A percentile compares a stretch with the other conserved stretches of the same genome.
These are phyloP conservation scores for Pseudocercospora fijiensis DNA, from an alignment of 2,329 filamentous ascomycete genomes.

Conservation along the genomic window DNA sequence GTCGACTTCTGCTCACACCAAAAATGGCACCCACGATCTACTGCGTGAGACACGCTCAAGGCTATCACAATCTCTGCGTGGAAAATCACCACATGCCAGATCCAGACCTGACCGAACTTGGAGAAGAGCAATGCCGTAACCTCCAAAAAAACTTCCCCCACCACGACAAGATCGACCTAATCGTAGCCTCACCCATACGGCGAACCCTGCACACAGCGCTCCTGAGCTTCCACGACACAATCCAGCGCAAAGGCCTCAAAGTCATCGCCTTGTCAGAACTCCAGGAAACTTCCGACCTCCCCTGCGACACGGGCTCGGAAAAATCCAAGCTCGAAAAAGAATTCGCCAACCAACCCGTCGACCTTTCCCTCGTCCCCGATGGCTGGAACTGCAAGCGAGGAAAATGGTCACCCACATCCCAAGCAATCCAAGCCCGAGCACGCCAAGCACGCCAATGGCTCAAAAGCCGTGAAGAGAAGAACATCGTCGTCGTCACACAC, in stretches of 20 bases:
- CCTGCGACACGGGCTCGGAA: constrained; percentile 72
- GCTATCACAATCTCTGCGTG: constrained; percentile 73
- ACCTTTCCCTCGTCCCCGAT: constrained; percentile 58
- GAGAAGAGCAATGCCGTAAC: constrained; percentile 68
- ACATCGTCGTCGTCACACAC: constrained; percentile 77
- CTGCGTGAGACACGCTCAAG: constrained; percentile 70
- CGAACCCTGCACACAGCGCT: constrained; percentile 79
- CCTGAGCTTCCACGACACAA: constrained; percentile 62
- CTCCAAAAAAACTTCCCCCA: constrained; percentile 64
- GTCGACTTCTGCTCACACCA: not conserved
- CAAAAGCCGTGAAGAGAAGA: constrained; percentile 54
- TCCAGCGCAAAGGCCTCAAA: constrained; percentile 48
- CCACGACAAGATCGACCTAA: constrained; percentile 64
- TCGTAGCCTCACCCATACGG: constrained; percentile 76
- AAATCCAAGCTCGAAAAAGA: constrained; percentile 57
- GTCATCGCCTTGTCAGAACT: constrained; percentile 69
- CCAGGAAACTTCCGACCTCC: constrained; percentile 73
- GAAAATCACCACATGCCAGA: constrained; percentile 74
- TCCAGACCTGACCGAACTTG: constrained; percentile 73
- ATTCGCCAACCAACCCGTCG: constrained; percentile 62
- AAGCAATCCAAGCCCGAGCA: constrained; percentile 61
- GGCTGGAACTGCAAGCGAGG: constrained; percentile 70
- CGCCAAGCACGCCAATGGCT: constrained; percentile 61
- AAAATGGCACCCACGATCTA: constrained; percentile 51
- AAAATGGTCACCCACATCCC: constrained; percentile 47